phyloP scores from a whole-genome alignment of 164 flowering plant species.

The Stephania cephalantha region DNA sequence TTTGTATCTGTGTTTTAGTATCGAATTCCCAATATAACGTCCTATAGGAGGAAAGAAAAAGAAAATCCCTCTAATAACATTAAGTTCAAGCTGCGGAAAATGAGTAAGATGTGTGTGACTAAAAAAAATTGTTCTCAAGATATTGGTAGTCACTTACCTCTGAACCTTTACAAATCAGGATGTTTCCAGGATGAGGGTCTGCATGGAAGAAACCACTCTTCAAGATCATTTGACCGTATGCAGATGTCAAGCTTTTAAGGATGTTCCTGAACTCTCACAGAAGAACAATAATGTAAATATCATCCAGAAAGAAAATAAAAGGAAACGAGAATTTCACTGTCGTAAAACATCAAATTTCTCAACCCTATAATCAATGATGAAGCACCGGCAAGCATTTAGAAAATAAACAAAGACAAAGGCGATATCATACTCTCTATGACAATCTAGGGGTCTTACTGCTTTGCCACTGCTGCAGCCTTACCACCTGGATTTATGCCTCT shows the following conservation, averaged over 20 bases:
- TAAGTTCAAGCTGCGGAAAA: too few relatives aligned
- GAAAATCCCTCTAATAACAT: background rate
- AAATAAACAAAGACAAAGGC: constrained; percentile 11
- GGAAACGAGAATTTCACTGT: background rate
- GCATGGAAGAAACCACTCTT: constrained; percentile 98
- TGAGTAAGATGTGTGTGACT: too few relatives aligned
- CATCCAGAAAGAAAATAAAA: background rate
- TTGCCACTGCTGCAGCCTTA: constrained; percentile 73
- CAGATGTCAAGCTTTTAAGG: constrained; percentile 65
- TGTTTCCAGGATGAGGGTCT: constrained; percentile 99
- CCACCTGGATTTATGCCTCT: constrained; percentile 81
- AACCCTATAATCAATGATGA: background rate
- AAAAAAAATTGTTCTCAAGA: background rate
- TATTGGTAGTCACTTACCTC: constrained; percentile 45
- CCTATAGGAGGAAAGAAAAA: background rate
- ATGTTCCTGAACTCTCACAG: constrained; percentile 62
- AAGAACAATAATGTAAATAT: background rate
- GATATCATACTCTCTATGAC: constrained; percentile 32
- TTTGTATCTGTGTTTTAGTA: background rate
- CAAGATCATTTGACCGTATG: constrained; percentile 97
- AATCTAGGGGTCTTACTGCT: constrained; percentile 72
- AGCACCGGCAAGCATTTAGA: background rate
- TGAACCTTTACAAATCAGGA: constrained; percentile 80
- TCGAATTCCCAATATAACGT: background rate
- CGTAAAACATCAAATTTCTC: background rate